A percentile compares a stretch with the other conserved stretches of the same genome.
Conservation (phyloP, 768 basidiomycete species). For the Mycena metata region DNA sequence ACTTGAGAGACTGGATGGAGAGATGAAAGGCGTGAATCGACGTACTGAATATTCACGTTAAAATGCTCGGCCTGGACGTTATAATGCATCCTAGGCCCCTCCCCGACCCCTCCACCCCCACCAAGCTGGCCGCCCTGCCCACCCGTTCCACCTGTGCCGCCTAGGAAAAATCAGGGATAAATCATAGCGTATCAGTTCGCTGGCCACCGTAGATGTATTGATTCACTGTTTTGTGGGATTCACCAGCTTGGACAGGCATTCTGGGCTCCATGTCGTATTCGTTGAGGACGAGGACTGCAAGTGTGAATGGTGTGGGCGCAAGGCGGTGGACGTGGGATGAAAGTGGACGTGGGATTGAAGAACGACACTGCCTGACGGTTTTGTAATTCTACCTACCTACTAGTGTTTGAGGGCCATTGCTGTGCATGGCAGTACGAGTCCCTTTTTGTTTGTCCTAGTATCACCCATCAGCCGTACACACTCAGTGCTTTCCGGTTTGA, state of each 20-base stretch:
- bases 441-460: too few relatives aligned
- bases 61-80: constrained; percentile 1
- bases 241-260: background rate
- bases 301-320: constrained; percentile 9
- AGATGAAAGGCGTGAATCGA: constrained; percentile 8
- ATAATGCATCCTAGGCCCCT: background rate
- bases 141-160: constrained; percentile 10
- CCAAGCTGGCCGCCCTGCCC: constrained; percentile 8
- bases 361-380: too few relatives aligned
- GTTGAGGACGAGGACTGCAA: constrained; percentile 11
- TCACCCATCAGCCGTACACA: too few relatives aligned
- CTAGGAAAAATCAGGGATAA: constrained; percentile 10
- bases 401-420: too few relatives aligned
- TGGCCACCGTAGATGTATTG: constrained; percentile 6
- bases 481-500: too few relatives aligned
- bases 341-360: too few relatives aligned
- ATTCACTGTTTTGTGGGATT: constrained; percentile 5
- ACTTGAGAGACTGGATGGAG: constrained; percentile 9
- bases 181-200: background rate
- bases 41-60: constrained; percentile 2
- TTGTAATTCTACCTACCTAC: too few relatives aligned
- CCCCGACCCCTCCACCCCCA: background rate
- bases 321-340: too few relatives aligned
- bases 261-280: constrained; percentile 5
- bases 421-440: too few relatives aligned